These are phyloP conservation scores for Inosperma sp. DNA, from an alignment of 768 basidiomycete species.

Conservation along the genomic window DNA sequence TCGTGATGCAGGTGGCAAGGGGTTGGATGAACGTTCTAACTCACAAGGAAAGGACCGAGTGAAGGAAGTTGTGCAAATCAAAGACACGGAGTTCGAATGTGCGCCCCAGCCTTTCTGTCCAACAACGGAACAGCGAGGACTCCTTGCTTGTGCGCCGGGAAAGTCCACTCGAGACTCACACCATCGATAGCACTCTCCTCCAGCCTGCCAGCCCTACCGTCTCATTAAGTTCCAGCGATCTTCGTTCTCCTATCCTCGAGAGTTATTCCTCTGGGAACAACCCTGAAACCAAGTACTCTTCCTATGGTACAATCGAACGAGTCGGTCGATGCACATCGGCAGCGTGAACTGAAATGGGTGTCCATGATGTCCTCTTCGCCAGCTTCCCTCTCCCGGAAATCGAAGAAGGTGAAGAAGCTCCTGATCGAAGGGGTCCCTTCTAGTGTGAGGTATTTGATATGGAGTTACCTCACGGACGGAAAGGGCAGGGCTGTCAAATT, in stretches of 20 bases:
- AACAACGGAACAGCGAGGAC: conserved; percentile 51
- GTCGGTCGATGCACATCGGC: conserved; percentile 62
- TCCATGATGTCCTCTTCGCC: conserved; percentile 50
- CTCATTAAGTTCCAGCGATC: conserved; percentile 33
- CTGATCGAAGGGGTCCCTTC: conserved; percentile 77
- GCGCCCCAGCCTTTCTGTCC: conserved; percentile 52
- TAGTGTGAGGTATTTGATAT: conserved; percentile 79
- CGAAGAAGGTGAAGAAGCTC: conserved; percentile 72
- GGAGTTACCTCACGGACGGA: conserved; percentile 76
- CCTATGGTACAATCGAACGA: conserved; percentile 31
- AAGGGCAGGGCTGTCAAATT: conserved; percentile 63
- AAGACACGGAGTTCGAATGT: conserved; percentile 80
- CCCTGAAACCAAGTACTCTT: conserved; percentile 8
- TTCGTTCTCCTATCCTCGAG: conserved; percentile 22
- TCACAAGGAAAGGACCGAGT: too few species aligned
- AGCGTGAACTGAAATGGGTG: conserved; percentile 77
- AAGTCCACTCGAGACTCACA: conserved; percentile 31
- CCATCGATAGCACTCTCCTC: conserved; percentile 22
- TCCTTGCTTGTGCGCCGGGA: conserved; percentile 39
- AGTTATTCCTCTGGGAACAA: neutral
- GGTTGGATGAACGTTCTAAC: too few species aligned
- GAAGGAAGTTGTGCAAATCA: conserved; percentile 60
- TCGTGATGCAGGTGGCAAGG: neutral
- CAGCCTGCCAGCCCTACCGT: conserved; percentile 42
- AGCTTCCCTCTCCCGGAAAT: conserved; percentile 64